Evolutionary conservation across 768 basidiomycete species (phyloP), one percentile per base, ranked within the genome.

Genomic region (Boletus fagicola): DNA sequence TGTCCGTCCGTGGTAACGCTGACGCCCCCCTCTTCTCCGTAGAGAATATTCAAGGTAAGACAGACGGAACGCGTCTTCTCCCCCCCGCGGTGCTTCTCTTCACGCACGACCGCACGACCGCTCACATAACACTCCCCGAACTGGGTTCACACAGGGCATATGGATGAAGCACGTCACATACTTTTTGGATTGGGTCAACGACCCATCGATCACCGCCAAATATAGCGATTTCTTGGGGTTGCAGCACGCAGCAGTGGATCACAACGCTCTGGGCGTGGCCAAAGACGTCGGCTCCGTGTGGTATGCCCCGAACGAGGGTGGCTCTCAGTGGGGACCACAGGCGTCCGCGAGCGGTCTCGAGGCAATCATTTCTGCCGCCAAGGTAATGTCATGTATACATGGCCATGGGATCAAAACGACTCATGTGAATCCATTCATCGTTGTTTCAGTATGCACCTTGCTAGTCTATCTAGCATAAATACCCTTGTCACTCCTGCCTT

Each of bases 131-230:
- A 36, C 36, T 16, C 36, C 36, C 16, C 1, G 18, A 39, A 39
- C 9, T 1, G n/a, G 42, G 20, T 22, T 43, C 42, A 45, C 42
- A 45, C 26, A 58, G 58, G 58, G 82, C 15, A 57, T 82, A 18
- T 81, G 81, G 79, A 81, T 74, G 16, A 83, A 83, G 59, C 78
- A 81, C 50, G 57, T 83, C 6, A 75, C 77, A 48, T 81, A 74
- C 59, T 81, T 83, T 62, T 72, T 83, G 30, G 80, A 82, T 58
- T 59, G 49, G 47, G 81, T 77, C 33, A 74, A 77, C 42, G 75
- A 80, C 56, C 16, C 75, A 20, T 63, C 73, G 28, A 76, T 80
- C 16, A 73, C 66, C 0, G 72, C 72, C n/a, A 80, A 79, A 59
- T 83, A 82, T 60, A 54, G 57, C 26, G 4, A 45, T 20, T 68